Base-by-base conservation (phyloP, 805 yeast genomes). In the Groenewaldozyma tartarivorans region DNA sequence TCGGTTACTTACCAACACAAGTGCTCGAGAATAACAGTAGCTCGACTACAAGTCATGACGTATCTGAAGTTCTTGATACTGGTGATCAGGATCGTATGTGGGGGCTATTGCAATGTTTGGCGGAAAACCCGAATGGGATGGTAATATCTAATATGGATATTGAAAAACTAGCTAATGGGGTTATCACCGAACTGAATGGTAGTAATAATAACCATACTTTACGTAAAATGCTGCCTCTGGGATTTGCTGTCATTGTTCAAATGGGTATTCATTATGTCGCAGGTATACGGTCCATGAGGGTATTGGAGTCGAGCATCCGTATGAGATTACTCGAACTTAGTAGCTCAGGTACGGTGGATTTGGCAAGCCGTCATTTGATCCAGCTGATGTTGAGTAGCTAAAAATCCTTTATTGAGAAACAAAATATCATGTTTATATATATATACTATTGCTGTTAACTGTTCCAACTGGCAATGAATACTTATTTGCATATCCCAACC, bases 301-400 rank as follows among this genome's bases (percentile, higher is more conserved):
- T 27, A 7, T 26, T 24, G 29, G 45, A 41, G 17, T 44, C 48
- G 21, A 31, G 36, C 16, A 44, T 44, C 24, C 45, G 48, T 5
- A 11, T 38, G 4, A 32, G 43, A 11, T 36, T 44, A 4, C 22
- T 44, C n/a, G 44, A 44, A 20, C 31, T 32, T n/a, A 21, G 45
- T 15, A 41, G 43, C 4, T 19, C 40, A 4, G 38, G 34, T n/a
- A 29, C 15, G 4, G 15, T 42, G 21, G 42, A 32, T 22, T 19
- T 29, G 4, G 6, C 42, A n/a, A 38, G 41, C 17, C 38, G 35
- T 18, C 39, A 45, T 6, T 33, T 44, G 7, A 42, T 44, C 13
- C 34, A 41, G 31, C 18, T 44, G 33, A 36, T 41, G 5, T 19
- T 44, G 26, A 36, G 33, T 36, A 20, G 36, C 11, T 41, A 41